Evolutionary conservation across 1,284 basidiomycete species (phyloP).

Genomic region (Austroboletus niveus): DNA sequence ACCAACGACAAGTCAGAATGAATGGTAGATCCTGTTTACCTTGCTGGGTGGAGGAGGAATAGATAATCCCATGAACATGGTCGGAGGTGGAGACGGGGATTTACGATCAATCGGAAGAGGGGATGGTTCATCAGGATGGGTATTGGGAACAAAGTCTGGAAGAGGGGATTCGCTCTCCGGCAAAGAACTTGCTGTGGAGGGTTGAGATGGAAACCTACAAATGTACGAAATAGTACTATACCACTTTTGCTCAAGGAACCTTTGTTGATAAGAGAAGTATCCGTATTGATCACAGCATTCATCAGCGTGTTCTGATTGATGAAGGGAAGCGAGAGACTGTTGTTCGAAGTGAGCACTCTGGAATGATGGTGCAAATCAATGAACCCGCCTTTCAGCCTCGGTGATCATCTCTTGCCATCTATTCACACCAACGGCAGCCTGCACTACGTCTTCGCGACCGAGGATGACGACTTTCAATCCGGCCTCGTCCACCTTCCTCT

Average conservation of each 20-base stretch:
- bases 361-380: background rate
- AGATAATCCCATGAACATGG: conserved; percentile 15
- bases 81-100: conserved; percentile 16
- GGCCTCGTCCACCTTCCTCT: conserved; percentile 41
- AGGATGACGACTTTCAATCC: conserved; percentile 50
- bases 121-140: conserved; percentile 43
- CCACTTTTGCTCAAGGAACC: conserved; percentile 22
- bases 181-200: conserved; percentile 3
- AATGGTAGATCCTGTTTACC: conserved; percentile 8
- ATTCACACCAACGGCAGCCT: conserved; percentile 47
- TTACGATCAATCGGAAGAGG: conserved; percentile 10
- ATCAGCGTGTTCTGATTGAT: conserved; percentile 37
- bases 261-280: conserved; percentile 27
- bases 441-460: conserved; percentile 45
- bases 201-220: conserved; percentile 9
- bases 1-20: background rate
- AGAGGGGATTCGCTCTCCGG: conserved; percentile 33
- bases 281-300: conserved; percentile 42
- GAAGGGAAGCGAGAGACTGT: conserved; percentile 40
- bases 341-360: conserved; percentile 3
- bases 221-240: background rate
- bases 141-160: conserved; percentile 43
- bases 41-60: conserved; percentile 32
- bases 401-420: conserved; percentile 51
- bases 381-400: conserved; percentile 50